Evolutionary conservation across 208 protist species (phyloP).

Genomic region (Lotmaria passim): DNA sequence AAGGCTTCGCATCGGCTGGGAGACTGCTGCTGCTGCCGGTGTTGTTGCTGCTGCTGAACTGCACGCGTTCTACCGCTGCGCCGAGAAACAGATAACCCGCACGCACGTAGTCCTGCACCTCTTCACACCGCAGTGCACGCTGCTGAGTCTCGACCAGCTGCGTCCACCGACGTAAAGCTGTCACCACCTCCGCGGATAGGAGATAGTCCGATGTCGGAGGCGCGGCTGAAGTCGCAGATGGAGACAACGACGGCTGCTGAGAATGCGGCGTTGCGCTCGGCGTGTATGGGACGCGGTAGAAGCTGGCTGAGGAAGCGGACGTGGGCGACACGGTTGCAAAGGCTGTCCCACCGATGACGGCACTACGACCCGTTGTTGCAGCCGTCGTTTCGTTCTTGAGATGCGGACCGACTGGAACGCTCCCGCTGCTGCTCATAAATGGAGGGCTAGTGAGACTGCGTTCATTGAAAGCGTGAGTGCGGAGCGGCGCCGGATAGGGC

Average conservation of each 20-base stretch:
- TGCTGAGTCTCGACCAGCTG: conserved; percentile 20
- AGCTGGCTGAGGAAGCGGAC: neutral
- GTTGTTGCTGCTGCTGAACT: conserved; percentile 1
- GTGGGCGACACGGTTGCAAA: neutral
- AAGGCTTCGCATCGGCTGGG: neutral
- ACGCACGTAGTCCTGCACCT: conserved; percentile 21
- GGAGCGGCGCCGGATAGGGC: too few relatives aligned
- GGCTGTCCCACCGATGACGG: neutral
- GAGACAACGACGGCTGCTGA: neutral
- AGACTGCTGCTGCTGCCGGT: neutral
- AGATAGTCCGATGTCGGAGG: neutral
- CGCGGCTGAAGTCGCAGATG: neutral
- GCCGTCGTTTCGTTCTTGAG: too few relatives aligned
- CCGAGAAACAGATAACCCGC: conserved; percentile 24
- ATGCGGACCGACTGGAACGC: too few relatives aligned
- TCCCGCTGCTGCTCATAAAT: too few relatives aligned
- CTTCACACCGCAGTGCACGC: conserved; percentile 15
- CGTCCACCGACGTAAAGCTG: conserved; percentile 13
- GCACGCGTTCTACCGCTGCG: conserved; percentile 16
- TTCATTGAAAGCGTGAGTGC: too few relatives aligned
- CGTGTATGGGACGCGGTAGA: neutral
- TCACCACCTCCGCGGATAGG: neutral
- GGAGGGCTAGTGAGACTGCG: too few relatives aligned
- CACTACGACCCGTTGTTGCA: neutral
- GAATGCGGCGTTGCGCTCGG: too few relatives aligned